These are phyloP conservation scores for Petunia hybrid DNA, from an alignment of 305 asterid species.

Conservation along the genomic window DNA sequence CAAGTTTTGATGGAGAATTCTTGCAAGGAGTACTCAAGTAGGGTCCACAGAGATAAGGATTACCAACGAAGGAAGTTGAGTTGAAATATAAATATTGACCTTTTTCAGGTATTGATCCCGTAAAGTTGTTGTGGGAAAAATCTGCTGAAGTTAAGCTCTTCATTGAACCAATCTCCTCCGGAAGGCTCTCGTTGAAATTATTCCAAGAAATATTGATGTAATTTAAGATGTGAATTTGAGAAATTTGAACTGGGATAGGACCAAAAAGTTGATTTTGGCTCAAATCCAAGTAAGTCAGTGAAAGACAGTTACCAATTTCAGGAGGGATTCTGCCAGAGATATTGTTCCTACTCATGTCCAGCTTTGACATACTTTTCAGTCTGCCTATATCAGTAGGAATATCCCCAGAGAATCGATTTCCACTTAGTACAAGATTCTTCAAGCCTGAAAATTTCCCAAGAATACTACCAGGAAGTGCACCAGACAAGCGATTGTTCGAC, in stretches of 20 bases:
- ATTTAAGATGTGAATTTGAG: conserved; percentile 50
- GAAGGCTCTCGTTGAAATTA: conserved; percentile 48
- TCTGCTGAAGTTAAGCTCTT: conserved; percentile 59
- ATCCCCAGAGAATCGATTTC: conserved; percentile 58
- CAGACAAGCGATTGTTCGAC: conserved; percentile 57
- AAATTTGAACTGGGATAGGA: conserved; percentile 47
- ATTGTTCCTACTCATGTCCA: conserved; percentile 61
- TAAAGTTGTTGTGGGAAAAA: conserved; percentile 54
- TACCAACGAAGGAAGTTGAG: conserved; percentile 49
- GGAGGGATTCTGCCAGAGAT: conserved; percentile 58
- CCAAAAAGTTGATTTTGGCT: conserved; percentile 51
- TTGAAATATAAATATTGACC: conserved; percentile 53
- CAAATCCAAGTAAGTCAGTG: conserved; percentile 59
- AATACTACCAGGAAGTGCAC: conserved; percentile 53
- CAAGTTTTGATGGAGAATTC: conserved; percentile 22
- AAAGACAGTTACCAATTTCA: conserved; percentile 50
- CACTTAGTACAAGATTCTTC: conserved; percentile 60
- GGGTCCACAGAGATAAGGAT: conserved; percentile 53
- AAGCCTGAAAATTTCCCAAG: conserved; percentile 55
- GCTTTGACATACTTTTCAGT: conserved; percentile 56
- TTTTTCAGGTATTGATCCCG: conserved; percentile 53
- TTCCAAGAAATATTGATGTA: conserved; percentile 58
- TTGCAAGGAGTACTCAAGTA: conserved; percentile 39
- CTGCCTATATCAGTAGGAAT: conserved; percentile 67
- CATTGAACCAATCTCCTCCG: conserved; percentile 47